A percentile compares a stretch with the other conserved stretches of the same genome.
phyloP scores from a whole-genome alignment of 306 rosid genomes.

The Rosa persica region DNA sequence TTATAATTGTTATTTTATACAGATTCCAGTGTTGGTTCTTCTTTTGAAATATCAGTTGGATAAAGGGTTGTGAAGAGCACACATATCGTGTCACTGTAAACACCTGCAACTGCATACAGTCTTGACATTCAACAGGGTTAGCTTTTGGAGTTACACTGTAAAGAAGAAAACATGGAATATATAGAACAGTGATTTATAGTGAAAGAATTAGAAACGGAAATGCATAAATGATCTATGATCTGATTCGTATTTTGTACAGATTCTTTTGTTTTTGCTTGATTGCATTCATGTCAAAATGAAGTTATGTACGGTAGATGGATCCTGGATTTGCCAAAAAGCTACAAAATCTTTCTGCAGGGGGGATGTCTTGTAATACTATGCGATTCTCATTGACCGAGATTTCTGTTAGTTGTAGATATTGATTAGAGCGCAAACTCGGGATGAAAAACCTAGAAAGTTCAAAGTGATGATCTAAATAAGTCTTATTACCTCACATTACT shows the following conservation, averaged over 20 bases:
- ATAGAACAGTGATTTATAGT: conserved; percentile 41
- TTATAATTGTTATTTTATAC: conserved; percentile 25
- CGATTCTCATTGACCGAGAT: background rate
- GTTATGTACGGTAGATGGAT: conserved; percentile 18
- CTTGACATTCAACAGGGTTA: conserved; percentile 37
- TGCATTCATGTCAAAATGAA: conserved; percentile 43
- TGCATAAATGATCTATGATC: conserved; percentile 34
- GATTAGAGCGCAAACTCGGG: background rate
- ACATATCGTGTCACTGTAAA: conserved; percentile 30
- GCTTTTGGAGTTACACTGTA: conserved; percentile 50
- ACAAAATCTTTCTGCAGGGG: background rate
- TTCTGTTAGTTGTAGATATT: background rate
- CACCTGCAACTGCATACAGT: conserved; percentile 34
- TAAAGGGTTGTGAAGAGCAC: conserved; percentile 30
- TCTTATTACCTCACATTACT: background rate
- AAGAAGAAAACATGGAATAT: conserved; percentile 43
- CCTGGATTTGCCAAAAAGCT: conserved; percentile 13
- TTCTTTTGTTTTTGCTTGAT: conserved; percentile 46
- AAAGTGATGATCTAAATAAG: background rate
- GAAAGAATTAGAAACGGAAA: conserved; percentile 29
- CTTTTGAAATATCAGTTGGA: conserved; percentile 36
- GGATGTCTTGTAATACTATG: background rate
- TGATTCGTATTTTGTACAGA: conserved; percentile 57
- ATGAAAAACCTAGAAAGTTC: background rate
- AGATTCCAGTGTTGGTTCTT: conserved; percentile 40